phyloP scores from a whole-genome alignment of 345 rosid species.

The Orychophragmus violaceus region DNA sequence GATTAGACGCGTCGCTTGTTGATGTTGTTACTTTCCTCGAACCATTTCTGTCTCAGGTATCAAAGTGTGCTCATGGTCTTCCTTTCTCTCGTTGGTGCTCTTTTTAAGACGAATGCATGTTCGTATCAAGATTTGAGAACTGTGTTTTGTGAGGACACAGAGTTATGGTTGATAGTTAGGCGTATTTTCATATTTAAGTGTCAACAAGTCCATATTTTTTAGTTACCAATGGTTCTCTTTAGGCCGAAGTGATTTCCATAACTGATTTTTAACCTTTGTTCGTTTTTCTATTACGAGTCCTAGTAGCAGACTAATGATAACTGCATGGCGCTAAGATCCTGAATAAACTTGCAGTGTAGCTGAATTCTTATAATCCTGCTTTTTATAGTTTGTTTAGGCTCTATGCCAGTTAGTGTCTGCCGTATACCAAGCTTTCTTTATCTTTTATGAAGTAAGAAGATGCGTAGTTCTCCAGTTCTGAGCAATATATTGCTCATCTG shows the following conservation, averaged over 20 bases:
- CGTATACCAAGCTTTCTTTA: not conserved
- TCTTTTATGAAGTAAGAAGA: not conserved
- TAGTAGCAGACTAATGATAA: not conserved
- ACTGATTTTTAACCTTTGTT: not conserved
- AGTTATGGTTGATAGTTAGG: not conserved
- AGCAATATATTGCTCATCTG: not conserved
- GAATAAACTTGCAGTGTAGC: not conserved
- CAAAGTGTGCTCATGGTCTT: not conserved
- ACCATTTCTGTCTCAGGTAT: constrained; percentile 82
- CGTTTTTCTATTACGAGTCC: not conserved
- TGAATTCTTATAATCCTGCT: not conserved
- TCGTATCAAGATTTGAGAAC: not conserved
- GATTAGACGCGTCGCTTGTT: constrained; percentile 47
- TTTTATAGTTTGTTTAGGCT: not conserved
- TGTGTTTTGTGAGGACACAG: not conserved
- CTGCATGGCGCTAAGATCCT: not conserved
- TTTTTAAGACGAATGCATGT: not conserved
- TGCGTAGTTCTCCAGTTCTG: not conserved
- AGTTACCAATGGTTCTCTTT: not conserved
- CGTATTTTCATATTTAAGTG: not conserved
- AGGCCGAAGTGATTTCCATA: not conserved
- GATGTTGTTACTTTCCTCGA: constrained; percentile 52
- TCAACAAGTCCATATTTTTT: not conserved
- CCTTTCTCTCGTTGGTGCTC: not conserved
- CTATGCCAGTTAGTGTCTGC: not conserved